Base-by-base conservation (phyloP, 495 filamentous ascomycete genomes). In the Immersiella caudata region DNA sequence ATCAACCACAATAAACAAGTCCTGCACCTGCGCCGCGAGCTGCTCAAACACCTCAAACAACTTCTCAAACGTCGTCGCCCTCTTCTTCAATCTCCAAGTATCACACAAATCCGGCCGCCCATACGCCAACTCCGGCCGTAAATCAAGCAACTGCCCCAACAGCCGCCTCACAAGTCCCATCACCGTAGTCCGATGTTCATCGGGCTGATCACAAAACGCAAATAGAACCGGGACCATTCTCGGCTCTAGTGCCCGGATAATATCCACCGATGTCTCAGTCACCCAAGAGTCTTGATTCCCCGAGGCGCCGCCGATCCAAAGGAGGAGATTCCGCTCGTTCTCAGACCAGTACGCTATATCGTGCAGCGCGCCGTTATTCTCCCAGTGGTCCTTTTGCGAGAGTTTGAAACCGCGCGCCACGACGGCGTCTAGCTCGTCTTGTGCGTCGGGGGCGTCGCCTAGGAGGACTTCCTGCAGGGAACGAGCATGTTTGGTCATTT, bases 381-480 rank as follows among this genome's bases (percentile, higher is more conserved):
- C 66, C 66, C 66, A 67, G 58, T 67, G 66, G 33, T 67, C 66
- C 52, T 67, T 67, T 9, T 35, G 49, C n/a, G 66, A 62, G 46
- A 67, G 66, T 12, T 54, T 58, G 27, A 61, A 61, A 7, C 50
- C 29, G 11, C 27, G 20, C 26, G 14, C 18, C 6, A 36, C 36
- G 46, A 67, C 46, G 2, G 24, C 21, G 26, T 62, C 66, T 16
- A 62, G 51, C 40, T 62, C 59, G 11, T 54, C 66, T 5, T 40
- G 24, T 16, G 66, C 59, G 66, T 67, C 66, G 16, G 22, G 58
- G 7, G 46, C 58, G 25, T n/a, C n/a, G 27, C 56, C 36, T n/a
- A 67, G 22, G 18, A 67, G 66, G 26, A 52, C 49, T 24, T 62
- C 46, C 29, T 67, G 66, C 6, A 67, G 66, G 5, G 66, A 50